A percentile compares a stretch with the other conserved stretches of the same genome.
phyloP scores from a whole-genome alignment of 495 filamentous ascomycete species.

The Trypethelium eluteriae region DNA sequence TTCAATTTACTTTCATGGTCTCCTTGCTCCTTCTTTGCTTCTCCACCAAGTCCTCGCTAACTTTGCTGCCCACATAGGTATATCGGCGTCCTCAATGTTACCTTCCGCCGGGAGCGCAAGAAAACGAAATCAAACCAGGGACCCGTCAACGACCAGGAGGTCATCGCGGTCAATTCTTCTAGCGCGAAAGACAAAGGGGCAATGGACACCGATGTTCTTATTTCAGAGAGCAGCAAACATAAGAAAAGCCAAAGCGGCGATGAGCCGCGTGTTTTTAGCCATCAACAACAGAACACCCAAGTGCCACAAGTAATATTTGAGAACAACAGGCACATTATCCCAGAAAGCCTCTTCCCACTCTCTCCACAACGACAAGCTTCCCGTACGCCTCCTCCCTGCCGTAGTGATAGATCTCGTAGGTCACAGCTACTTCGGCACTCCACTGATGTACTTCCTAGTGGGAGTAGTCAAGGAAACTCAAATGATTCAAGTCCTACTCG shows the following conservation, averaged over 20 bases:
- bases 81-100: conserved; percentile 95
- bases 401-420: conserved; percentile 1
- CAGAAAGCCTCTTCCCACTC: conserved; percentile 61
- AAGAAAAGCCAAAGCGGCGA: conserved; percentile 30
- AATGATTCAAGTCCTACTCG: conserved; percentile 17
- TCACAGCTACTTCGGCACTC: not conserved
- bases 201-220: not conserved
- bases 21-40: no score
- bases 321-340: conserved; percentile 93
- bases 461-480: not conserved
- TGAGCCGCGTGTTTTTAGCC: conserved; percentile 66
- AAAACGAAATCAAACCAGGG: conserved; percentile 36
- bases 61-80: conserved; percentile 53
- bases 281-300: conserved; percentile 53
- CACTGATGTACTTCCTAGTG: conserved; percentile 3
- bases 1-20: no score
- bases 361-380: conserved; percentile 19
- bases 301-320: conserved; percentile 91
- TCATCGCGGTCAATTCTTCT: not conserved
- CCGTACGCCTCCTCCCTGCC: not conserved
- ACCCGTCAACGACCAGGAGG: conserved; percentile 12
- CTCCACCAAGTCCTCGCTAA: no score
- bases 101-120: conserved; percentile 76
- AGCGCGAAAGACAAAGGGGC: not conserved
- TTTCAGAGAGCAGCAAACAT: not conserved